These are phyloP conservation scores for Eucalyptus virginea DNA, from an alignment of 345 rosid genomes.

Conservation along the genomic window DNA sequence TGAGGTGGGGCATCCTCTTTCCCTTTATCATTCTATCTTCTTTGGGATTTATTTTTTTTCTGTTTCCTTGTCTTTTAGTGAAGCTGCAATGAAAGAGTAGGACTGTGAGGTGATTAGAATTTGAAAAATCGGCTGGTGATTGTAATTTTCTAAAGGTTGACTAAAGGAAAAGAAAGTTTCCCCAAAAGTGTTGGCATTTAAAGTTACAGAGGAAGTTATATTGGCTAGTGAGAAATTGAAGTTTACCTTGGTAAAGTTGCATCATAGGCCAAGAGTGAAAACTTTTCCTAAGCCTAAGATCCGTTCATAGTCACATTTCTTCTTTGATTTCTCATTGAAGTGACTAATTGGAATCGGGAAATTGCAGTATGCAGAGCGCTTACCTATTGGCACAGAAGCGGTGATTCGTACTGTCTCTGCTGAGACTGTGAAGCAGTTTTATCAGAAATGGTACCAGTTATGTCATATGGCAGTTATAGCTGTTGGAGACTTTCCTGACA, in stretches of 20 bases:
- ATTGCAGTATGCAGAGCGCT: slow-evolving; percentile 85
- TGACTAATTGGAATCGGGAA: background rate
- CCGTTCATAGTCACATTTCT: no score
- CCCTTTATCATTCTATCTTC: background rate
- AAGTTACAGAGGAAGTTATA: background rate
- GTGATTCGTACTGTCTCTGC: slow-evolving; percentile 77
- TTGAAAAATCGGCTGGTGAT: background rate
- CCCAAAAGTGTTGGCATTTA: background rate
- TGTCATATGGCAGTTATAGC: slow-evolving; percentile 88
- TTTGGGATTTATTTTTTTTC: background rate
- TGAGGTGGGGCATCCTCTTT: background rate
- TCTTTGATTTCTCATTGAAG: no score
- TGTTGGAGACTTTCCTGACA: slow-evolving; percentile 87
- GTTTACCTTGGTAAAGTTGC: background rate
- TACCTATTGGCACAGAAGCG: slow-evolving; percentile 87
- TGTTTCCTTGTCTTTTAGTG: background rate
- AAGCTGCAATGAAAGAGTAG: background rate
- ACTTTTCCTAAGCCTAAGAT: no score
- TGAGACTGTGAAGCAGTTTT: slow-evolving; percentile 62
- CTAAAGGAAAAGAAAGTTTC: background rate
- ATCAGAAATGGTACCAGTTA: slow-evolving; percentile 75
- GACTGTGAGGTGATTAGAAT: background rate
- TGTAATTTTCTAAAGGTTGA: background rate
- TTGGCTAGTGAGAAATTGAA: background rate
- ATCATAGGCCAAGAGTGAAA: no score